These are phyloP conservation scores for Cinchona pubescens DNA, from an alignment of 257 asterid genomes.

Conservation along the genomic window DNA sequence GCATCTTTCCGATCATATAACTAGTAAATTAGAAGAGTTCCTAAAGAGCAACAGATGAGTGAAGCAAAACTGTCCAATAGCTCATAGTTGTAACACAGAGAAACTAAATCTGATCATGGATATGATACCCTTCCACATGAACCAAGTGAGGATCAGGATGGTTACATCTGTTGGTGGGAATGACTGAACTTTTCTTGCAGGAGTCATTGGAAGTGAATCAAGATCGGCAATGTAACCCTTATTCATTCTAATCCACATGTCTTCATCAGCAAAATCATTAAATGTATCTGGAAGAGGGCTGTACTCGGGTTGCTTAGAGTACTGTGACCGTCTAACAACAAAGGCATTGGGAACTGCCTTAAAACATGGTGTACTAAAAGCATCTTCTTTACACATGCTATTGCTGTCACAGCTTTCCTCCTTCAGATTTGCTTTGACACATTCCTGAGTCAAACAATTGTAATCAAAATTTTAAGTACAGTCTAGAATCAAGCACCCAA, in stretches of 20 bases:
- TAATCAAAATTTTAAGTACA: constrained; percentile 8
- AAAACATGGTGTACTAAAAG: constrained; percentile 70
- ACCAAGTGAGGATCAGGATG: constrained; percentile 19
- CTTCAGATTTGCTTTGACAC: constrained; percentile 32
- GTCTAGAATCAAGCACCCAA: constrained; percentile 1
- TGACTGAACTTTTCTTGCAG: constrained; percentile 70
- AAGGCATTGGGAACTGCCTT: constrained; percentile 66
- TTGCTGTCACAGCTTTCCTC: constrained; percentile 45
- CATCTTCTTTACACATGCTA: constrained; percentile 52
- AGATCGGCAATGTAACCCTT: constrained; percentile 87
- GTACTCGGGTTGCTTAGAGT: constrained; percentile 49
- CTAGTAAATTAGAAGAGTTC: too few species aligned
- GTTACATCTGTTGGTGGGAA: constrained; percentile 55
- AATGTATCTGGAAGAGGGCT: constrained; percentile 85
- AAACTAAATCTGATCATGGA: background rate
- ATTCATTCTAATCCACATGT: constrained; percentile 86
- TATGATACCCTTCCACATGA: background rate
- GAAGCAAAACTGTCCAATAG: too few species aligned
- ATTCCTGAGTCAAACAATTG: constrained; percentile 38
- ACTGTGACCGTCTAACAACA: constrained; percentile 67
- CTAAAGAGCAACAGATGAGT: too few species aligned
- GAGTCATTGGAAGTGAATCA: constrained; percentile 71
- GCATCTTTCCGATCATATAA: background rate
- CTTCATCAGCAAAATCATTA: constrained; percentile 80
- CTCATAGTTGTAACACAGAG: background rate